A percentile compares a stretch with the other conserved stretches of the same genome.
Conservation (phyloP, 345 rosid species). For the Lagerstroemia speciosa region DNA sequence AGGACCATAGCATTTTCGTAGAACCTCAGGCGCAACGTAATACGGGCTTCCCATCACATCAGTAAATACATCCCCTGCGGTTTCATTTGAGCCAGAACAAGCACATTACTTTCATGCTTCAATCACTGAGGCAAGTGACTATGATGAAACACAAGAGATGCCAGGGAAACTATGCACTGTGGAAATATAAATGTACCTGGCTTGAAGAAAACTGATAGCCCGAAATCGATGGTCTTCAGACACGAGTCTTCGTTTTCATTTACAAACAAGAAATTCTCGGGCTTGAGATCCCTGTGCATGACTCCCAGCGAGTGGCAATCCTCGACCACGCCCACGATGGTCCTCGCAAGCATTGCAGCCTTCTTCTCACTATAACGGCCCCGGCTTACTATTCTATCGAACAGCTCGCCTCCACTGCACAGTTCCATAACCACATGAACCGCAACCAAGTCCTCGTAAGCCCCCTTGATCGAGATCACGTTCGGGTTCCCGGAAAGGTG, state of each 20-base stretch:
- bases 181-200: constrained; percentile 9
- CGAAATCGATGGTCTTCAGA: constrained; percentile 14
- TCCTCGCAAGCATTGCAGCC: constrained; percentile 16
- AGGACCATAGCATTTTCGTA: constrained; percentile 57
- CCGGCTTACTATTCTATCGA: constrained; percentile 55
- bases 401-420: constrained; percentile 88
- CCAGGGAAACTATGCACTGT: neutral
- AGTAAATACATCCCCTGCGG: constrained; percentile 53
- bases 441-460: constrained; percentile 77
- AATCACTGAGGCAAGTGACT: neutral
- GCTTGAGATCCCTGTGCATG: constrained; percentile 18
- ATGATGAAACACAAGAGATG: neutral
- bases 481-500: constrained; percentile 63
- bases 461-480: constrained; percentile 65
- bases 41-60: constrained; percentile 96
- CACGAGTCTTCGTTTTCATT: constrained; percentile 14
- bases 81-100: constrained; percentile 1
- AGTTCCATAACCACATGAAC: constrained; percentile 92
- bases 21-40: constrained; percentile 84
- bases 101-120: neutral
- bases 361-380: constrained; percentile 17
- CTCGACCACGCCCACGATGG: constrained; percentile 13
- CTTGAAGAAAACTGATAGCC: constrained; percentile 17
- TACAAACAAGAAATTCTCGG: constrained; percentile 15
- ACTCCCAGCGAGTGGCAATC: constrained; percentile 17